Conservation (phyloP, 1,284 basidiomycete genomes). For the Moniliophthora roreri region DNA sequence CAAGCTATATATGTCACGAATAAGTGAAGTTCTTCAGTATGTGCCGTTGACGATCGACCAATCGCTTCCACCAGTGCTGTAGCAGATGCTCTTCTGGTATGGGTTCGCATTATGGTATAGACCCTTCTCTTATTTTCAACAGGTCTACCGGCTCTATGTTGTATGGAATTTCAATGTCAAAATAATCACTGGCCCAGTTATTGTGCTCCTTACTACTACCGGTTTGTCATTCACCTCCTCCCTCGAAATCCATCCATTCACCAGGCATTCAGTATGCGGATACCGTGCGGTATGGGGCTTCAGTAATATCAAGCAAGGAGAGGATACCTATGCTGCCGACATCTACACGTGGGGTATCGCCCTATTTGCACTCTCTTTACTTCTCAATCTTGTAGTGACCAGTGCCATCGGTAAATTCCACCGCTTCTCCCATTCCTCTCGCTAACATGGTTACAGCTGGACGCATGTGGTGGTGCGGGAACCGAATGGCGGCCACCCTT, state of each 20-base stretch:
- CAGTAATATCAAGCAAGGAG: slow-evolving; percentile 1
- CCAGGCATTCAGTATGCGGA: slow-evolving; percentile 5
- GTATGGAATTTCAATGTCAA: slow-evolving; percentile 5
- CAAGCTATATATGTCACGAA: slow-evolving; percentile 14
- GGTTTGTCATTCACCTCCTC: not conserved
- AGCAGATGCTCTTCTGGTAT: not conserved
- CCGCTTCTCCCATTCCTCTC: not conserved
- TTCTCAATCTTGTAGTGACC: slow-evolving; percentile 10
- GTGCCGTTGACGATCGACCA: not conserved
- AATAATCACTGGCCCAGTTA: slow-evolving; percentile 2
- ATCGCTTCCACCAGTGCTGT: not conserved
- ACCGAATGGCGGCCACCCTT: not conserved
- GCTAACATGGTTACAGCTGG: not conserved
- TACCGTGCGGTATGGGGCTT: slow-evolving; percentile 14
- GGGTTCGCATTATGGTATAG: not conserved
- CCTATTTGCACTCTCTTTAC: slow-evolving; percentile 9
- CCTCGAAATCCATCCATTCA: not conserved
- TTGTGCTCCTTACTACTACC: slow-evolving; percentile 7
- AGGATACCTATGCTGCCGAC: slow-evolving; percentile 9
- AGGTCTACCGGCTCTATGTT: slow-evolving; percentile 8
- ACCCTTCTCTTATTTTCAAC: not conserved
- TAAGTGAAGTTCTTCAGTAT: slow-evolving; percentile 3
- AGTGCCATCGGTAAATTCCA: slow-evolving; percentile 7
- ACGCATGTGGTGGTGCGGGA: slow-evolving; percentile 8
- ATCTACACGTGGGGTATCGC: slow-evolving; percentile 14